Conservation (phyloP, 31 red algal species). For the Odonthalia washingtoniensis region DNA sequence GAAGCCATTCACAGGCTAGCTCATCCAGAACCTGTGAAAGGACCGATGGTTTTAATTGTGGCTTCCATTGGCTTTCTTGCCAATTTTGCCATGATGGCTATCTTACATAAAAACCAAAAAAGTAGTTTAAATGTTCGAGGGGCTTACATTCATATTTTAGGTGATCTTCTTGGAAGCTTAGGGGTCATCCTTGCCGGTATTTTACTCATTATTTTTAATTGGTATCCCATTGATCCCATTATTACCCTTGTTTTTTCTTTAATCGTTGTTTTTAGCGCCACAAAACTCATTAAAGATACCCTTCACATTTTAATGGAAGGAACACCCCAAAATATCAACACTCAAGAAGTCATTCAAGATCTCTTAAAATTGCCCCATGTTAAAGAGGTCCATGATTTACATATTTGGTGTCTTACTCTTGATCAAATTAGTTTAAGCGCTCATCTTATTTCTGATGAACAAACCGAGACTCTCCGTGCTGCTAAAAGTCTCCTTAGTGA, state of each 20-base stretch:
- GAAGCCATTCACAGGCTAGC: conserved; percentile 60
- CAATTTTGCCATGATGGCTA: conserved; percentile 66
- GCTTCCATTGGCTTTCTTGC: conserved; percentile 82
- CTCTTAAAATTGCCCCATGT: conserved; percentile 76
- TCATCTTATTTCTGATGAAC: conserved; percentile 48
- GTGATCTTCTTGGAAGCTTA: conserved; percentile 89
- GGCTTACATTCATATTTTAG: conserved; percentile 94
- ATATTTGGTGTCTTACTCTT: conserved; percentile 86
- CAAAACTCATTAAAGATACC: conserved; percentile 73
- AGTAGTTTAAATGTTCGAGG: conserved; percentile 57
- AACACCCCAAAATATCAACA: conserved; percentile 71
- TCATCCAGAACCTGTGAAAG: conserved; percentile 76
- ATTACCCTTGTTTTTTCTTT: conserved; percentile 86
- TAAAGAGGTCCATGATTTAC: conserved; percentile 81
- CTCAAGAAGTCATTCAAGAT: conserved; percentile 68
- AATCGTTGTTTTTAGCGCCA: conserved; percentile 86
- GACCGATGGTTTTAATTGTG: conserved; percentile 81
- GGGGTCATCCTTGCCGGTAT: conserved; percentile 89
- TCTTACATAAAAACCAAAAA: conserved; percentile 3
- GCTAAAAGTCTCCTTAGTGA: too few relatives aligned
- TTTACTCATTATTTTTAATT: conserved; percentile 69
- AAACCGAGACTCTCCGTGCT: too few relatives aligned
- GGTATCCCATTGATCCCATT: conserved; percentile 82
- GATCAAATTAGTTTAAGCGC: conserved; percentile 72
- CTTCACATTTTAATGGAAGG: conserved; percentile 94